Conservation (phyloP, 192 early-diverging fungal genomes). For the Backusella morwellensis region DNA sequence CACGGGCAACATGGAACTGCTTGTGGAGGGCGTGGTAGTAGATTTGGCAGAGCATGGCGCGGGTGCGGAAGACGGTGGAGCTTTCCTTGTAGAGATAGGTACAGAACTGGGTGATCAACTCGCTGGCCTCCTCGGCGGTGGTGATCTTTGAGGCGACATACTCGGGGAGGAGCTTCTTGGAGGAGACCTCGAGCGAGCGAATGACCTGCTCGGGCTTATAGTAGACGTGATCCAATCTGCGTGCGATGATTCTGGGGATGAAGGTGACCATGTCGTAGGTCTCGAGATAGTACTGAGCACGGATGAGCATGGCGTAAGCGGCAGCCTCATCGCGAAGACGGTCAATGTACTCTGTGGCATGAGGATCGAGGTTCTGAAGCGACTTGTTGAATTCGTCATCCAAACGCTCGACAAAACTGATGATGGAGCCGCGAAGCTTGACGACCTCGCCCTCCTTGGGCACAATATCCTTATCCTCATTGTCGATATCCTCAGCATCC, state of each 20-base stretch:
- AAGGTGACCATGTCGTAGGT: conserved; percentile 54
- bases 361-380: conserved; percentile 95
- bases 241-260: conserved; percentile 74
- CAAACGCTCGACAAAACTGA: conserved; percentile 87
- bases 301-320: conserved; percentile 86
- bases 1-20: conserved; percentile 88
- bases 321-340: conserved; percentile 88
- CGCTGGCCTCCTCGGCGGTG: conserved; percentile 45
- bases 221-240: conserved; percentile 95
- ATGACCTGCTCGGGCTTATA: conserved; percentile 95
- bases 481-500: conserved; percentile 62
- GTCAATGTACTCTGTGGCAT: conserved; percentile 94
- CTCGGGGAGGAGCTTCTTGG: conserved; percentile 46
- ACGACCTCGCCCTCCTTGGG: conserved; percentile 52
- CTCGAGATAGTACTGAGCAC: conserved; percentile 87
- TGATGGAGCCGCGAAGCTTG: conserved; percentile 79
- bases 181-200: conserved; percentile 60
- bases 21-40: conserved; percentile 98
- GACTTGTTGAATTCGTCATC: conserved; percentile 98
- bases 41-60: conserved; percentile 96
- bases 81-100: conserved; percentile 86
- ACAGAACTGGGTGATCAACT: conserved; percentile 80
- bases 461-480: conserved; percentile 56
- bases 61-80: conserved; percentile 81
- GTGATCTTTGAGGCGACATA: conserved; percentile 49